Evolutionary conservation across 2,329 filamentous ascomycete genomes (phyloP), one percentile per base, ranked within the genome.

Genomic region (Zarea fungicola): DNA sequence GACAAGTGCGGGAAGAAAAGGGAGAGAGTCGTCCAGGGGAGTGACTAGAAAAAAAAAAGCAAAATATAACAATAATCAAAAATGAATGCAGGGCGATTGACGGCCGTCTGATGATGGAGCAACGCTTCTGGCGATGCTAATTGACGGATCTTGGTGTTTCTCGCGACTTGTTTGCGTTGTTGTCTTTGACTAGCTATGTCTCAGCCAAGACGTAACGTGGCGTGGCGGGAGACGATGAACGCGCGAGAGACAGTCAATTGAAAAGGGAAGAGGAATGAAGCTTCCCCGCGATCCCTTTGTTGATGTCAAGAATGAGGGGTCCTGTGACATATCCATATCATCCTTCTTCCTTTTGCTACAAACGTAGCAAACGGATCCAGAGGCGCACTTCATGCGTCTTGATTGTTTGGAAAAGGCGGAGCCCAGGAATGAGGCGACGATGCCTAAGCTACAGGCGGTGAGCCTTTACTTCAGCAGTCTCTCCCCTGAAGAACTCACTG

Each of bases 131-230:
- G 28, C 19, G 35, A 35, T 9, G 21, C 23, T 18, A 10, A 25
- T 7, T 43, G 19, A 9, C 9, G 21, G 32, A 16, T 39, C 21
- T 28, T 31, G 25, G 18, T 39, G 43, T 39, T 39, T 46, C 34
- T 29, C 34, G 43, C 43, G 43, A 23, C 34, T n/a, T 25, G 44
- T n/a, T 41, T 29, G 26, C 26, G 7, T 47, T 47, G 44, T 47
- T 47, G 44, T 47, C 36, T 47, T 40, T 39, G 26, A 5, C 36
- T n/a, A n/a, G n/a, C n/a, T n/a, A 40, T 47, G 44, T 47, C 44
- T 47, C 44, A 34, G 44, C n/a, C 44, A 25, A 40, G 18, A 13
- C 26, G 35, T 47, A 32, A 35, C 35, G 44, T 32, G 44, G n/a
- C 28, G 44, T 47, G 10, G 36, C 11, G 37, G 28, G 16, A 25